Evolutionary conservation across 495 filamentous ascomycete genomes (phyloP).

Genomic region (Podospora pseudopauciseta): DNA sequence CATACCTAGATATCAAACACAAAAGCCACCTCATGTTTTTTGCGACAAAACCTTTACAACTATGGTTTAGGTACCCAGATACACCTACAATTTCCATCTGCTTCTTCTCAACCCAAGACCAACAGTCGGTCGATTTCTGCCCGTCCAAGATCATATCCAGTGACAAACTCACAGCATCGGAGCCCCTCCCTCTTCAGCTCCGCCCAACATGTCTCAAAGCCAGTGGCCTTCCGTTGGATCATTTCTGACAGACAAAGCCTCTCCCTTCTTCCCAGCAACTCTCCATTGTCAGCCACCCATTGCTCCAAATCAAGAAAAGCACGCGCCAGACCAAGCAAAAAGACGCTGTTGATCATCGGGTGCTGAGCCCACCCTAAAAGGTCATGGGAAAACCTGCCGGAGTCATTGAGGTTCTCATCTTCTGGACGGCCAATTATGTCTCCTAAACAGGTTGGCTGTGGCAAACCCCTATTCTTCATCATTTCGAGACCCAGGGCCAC

Average conservation of each 20-base stretch:
- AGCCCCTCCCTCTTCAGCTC: not conserved
- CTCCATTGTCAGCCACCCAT: not conserved
- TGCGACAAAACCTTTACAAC: too few relatives aligned
- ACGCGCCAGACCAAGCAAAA: not conserved
- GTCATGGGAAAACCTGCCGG: not conserved
- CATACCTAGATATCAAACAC: too few relatives aligned
- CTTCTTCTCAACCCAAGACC: not conserved
- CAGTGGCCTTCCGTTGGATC: not conserved
- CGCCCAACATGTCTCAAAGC: not conserved
- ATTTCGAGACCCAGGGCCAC: conserved; percentile 13
- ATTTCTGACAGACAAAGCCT: not conserved
- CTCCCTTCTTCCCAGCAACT: not conserved
- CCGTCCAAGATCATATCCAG: not conserved
- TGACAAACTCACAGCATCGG: not conserved
- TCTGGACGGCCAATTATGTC: not conserved
- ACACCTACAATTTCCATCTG: too few relatives aligned
- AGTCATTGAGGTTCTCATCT: not conserved
- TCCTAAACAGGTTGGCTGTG: not conserved
- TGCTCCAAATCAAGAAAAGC: not conserved
- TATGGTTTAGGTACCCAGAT: too few relatives aligned
- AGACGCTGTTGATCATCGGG: not conserved
- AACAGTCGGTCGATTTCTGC: not conserved
- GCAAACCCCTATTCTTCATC: not conserved
- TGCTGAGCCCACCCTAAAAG: not conserved
- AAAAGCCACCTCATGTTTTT: too few relatives aligned